phyloP scores from a whole-genome alignment of 495 filamentous ascomycete species.

The Pyrenula massariospora region DNA sequence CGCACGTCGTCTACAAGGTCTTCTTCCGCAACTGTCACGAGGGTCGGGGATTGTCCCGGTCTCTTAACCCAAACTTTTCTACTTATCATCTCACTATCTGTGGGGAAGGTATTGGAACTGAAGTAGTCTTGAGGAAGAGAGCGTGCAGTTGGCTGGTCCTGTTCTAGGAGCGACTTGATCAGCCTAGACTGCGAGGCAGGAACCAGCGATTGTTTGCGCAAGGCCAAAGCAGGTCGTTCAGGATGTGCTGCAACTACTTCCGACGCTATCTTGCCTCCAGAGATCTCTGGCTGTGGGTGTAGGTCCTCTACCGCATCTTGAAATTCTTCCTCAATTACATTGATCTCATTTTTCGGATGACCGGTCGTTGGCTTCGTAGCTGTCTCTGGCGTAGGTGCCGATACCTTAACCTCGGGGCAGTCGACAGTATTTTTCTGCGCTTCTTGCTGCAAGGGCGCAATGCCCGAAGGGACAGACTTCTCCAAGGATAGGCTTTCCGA shows the following conservation, averaged over 20 bases:
- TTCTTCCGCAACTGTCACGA: conserved; percentile 75
- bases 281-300: neutral
- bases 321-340: neutral
- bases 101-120: neutral
- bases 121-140: conserved; percentile 1
- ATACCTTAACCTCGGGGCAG: neutral
- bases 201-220: conserved; percentile 39
- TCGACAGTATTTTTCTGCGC: neutral
- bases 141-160: conserved; percentile 4
- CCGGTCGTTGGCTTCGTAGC: neutral
- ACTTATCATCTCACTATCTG: conserved; percentile 25
- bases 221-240: conserved; percentile 30
- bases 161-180: conserved; percentile 28
- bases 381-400: neutral
- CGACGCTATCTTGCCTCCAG: neutral
- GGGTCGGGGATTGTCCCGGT: conserved; percentile 70
- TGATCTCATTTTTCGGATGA: neutral
- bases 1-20: conserved; percentile 91
- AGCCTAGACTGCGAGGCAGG: conserved; percentile 31
- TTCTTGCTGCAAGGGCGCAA: neutral
- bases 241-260: conserved; percentile 6
- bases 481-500: neutral
- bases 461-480: neutral
- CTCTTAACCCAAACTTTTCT: conserved; percentile 93
- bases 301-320: neutral